Evolutionary conservation across 1,139 yeast species (phyloP).

Genomic region (Geotrichum candidum): DNA sequence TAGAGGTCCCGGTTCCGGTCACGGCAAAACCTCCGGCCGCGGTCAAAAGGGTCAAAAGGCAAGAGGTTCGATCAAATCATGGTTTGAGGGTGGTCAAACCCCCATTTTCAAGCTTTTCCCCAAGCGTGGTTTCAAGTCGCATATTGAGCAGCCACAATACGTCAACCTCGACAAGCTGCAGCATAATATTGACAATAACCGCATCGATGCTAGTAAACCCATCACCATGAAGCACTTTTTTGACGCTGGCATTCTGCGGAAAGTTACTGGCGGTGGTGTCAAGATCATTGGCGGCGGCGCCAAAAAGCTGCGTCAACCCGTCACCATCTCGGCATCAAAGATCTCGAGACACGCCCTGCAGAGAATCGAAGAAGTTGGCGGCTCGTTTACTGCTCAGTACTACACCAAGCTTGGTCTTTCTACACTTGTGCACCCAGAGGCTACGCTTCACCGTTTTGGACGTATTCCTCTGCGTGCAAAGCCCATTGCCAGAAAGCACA

Average conservation of each 20-base stretch:
- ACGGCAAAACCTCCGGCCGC: slow-evolving; percentile 87
- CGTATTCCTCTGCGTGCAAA: slow-evolving; percentile 79
- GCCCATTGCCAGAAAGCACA: slow-evolving; percentile 78
- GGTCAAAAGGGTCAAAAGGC: slow-evolving; percentile 99
- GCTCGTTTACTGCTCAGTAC: slow-evolving; percentile 67
- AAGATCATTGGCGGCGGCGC: slow-evolving; percentile 69
- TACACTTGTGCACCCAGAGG: slow-evolving; percentile 72
- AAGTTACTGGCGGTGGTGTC: slow-evolving; percentile 71
- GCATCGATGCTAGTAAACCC: slow-evolving; percentile 50
- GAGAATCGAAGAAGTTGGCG: slow-evolving; percentile 66
- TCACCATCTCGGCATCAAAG: slow-evolving; percentile 72
- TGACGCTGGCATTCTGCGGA: slow-evolving; percentile 66
- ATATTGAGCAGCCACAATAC: slow-evolving; percentile 31
- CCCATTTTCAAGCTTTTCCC: slow-evolving; percentile 87
- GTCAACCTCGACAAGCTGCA: slow-evolving; percentile 60
- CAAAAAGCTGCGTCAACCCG: slow-evolving; percentile 44
- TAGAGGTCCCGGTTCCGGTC: slow-evolving; percentile 92
- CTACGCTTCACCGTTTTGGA: slow-evolving; percentile 62
- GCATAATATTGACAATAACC: slow-evolving; percentile 35
- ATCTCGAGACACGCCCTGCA: slow-evolving; percentile 73
- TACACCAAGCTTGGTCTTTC: slow-evolving; percentile 59
- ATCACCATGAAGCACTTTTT: slow-evolving; percentile 69
- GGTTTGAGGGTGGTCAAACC: slow-evolving; percentile 99
- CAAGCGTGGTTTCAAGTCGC: slow-evolving; percentile 69
- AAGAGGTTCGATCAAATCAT: slow-evolving; percentile 78